Base-by-base conservation (phyloP, 306 rosid species). In the Datisca glomerata region DNA sequence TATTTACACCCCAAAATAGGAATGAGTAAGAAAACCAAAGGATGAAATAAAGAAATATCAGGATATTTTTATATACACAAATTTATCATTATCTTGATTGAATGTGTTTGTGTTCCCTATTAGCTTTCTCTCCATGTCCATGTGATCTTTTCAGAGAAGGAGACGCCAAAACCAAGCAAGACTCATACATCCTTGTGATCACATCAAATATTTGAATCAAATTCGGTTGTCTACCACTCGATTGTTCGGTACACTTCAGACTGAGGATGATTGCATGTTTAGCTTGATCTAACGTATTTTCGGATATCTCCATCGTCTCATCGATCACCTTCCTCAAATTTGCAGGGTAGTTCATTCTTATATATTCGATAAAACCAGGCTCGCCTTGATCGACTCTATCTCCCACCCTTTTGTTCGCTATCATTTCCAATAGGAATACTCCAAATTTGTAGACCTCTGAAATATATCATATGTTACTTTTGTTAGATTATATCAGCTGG, bases 381-480 rank as follows among this genome's bases (percentile, higher is more conserved):
- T 76, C 77, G 3, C 43, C 68, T 24, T 19, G 48, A 20, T 57
- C 53, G 38, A 74, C 54, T 32, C 70, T 71, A 21, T 73, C 73
- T 32, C 65, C 33, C 16, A 27, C 53, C 41, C 24, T 50, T 45
- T 12, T 61, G 43, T 34, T 68, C 16, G 59, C 44, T 38, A 68
- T 53, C 63, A 77, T 52, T 56, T 81, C 76, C 8, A 81, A 53
- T 22, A 74, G 10, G 49, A 81, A 64, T 19, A 74, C 48, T 18
- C 86, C 93, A 36, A 81, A 64, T 47, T 67, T 68, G 42, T 55
- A 20, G 50, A 65, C 68, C 56, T 59, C 93, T 81, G 51, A 45
- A 59, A 32, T n/a, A 4, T 43, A 20, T 47, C 28, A 13, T 9
- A 47, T 31, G 38, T 47, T 47, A 31, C 7, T 31, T 45, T 45